Evolutionary conservation across 1,284 basidiomycete genomes (phyloP), one percentile per base, ranked within the genome.

Genomic region (Ustilago bromivora): DNA sequence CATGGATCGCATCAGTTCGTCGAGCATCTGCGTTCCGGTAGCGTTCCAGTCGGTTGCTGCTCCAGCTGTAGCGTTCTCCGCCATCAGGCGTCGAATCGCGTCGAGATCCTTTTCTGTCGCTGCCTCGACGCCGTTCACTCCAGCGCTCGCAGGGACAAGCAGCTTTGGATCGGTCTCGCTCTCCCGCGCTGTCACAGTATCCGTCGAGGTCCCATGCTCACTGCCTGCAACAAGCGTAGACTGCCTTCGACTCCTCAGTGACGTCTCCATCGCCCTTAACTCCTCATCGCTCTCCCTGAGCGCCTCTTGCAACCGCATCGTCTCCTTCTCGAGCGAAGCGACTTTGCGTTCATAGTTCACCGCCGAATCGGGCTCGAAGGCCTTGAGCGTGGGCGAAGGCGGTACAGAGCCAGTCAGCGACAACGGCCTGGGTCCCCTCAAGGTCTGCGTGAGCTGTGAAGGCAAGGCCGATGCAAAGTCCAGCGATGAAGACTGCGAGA

Each of bases 1-100:
- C 95, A 97, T 96, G 1, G 95, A 93, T 31, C 79, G 71, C 81
- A 83, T 81, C 52, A 83, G 66, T 15, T 82, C 70, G 51, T 83
- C 76, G 17, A 83, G 62, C 54, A 66, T 59, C 52, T 62, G 61
- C 1, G 61, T 53, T 31, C 66, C 70, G 23, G 23, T 28, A 28
- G 23, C 23, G 31, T 60, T 57, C 23, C 63, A 17, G 32, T 64
- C 69, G n/a, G 61, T 34, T n/a, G 38, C 59, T 17, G 47, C 53
- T 17, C 40, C 51, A 8, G 40, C 49, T 4, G 61, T 34, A 15
- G 43, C 58, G 34, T 43, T 46, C 4, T 56, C 46, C 5, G 66
- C 61, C 55, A 82, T 72, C 8, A 72, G 49, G 34, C 62, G 66
- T 34, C 70, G 61, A 40, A 80, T 53, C 3, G 71, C 66, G 28